Evolutionary conservation across 208 protist species (phyloP).

Genomic region (Wallacemonas rigidus): DNA sequence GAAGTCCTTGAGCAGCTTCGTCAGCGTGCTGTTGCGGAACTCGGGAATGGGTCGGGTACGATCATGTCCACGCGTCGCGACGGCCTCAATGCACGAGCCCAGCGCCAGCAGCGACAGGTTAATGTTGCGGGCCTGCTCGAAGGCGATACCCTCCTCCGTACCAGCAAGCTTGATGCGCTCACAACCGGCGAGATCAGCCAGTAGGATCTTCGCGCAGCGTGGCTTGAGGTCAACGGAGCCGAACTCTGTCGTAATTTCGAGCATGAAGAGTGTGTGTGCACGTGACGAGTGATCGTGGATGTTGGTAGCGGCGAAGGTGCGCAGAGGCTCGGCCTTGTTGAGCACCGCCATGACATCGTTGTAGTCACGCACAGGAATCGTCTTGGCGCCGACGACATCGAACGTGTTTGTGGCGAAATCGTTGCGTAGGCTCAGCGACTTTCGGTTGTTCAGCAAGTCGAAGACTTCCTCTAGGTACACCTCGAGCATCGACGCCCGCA

Average conservation of each 20-base stretch:
- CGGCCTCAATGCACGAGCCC: constrained; percentile 82
- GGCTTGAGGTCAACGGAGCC: constrained; percentile 54
- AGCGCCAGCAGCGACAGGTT: constrained; percentile 82
- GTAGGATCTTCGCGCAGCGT: constrained; percentile 66
- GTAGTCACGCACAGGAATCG: constrained; percentile 69
- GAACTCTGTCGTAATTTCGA: constrained; percentile 72
- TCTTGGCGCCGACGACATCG: constrained; percentile 80
- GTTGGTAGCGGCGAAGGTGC: constrained; percentile 89
- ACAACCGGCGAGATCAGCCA: constrained; percentile 82
- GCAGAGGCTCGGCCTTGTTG: constrained; percentile 75
- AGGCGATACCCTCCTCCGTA: constrained; percentile 66
- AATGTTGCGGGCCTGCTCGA: constrained; percentile 87
- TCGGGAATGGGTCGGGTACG: constrained; percentile 54
- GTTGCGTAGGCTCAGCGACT: constrained; percentile 82
- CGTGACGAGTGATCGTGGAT: constrained; percentile 85
- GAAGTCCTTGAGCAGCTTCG: constrained; percentile 87
- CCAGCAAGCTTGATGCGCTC: constrained; percentile 80
- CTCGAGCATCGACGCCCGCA: constrained; percentile 91
- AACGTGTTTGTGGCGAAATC: constrained; percentile 85
- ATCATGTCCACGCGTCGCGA: constrained; percentile 48
- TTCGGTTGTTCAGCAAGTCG: constrained; percentile 91
- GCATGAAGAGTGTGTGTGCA: constrained; percentile 83
- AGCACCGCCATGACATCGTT: constrained; percentile 86
- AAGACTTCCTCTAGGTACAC: constrained; percentile 96
- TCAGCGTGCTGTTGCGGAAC: constrained; percentile 86